Base-by-base conservation (phyloP, 2,329 filamentous ascomycete genomes). In the Xylaria arbuscula region DNA sequence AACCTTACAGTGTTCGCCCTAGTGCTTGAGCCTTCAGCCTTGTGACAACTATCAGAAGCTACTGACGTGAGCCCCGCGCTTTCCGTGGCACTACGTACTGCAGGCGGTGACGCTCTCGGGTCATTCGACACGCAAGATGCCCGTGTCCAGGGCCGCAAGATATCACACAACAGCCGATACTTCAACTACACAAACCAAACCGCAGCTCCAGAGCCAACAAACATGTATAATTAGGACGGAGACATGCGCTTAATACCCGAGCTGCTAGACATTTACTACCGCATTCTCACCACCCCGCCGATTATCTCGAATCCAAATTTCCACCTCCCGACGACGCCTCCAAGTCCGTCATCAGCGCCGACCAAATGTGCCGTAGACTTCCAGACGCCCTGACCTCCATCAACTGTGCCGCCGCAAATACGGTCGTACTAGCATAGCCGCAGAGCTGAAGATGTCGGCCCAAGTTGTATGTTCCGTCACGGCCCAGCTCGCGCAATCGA, bases 11-110 rank as follows among this genome's bases (percentile, higher is more conserved):
- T n/a, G n/a, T n/a, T n/a, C n/a, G n/a, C n/a, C n/a, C n/a, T n/a
- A n/a, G n/a, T n/a, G n/a, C 28, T 28, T 76, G 78, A 62, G 79
- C 66, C 70, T 74, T 38, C 78, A 79, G 8, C 75, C 76, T 8
- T 55, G 67, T 68, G 64, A 65, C 63, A 38, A 64, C 62, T 67
- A n/a, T 17, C 17, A 17, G 40, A 28, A 28, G 28, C 15, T 42
- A 42, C 40, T 42, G 40, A 42, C 59, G 36, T 48, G 62, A 56
- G 67, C 67, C 69, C 64, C 67, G 69, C 65, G 63, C 63, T 51
- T 64, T 65, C 64, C 65, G 36, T 58, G 34, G 32, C 38, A 9
- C 48, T 22, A 15, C 64, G 36, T 36, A 36, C 48, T 40, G 38
- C 17, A 6, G 36, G 32, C 11, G 24, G 58, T 40, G 40, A 51